Base-by-base conservation (phyloP, 164 flowering plant species). In the Malania oleifera region DNA sequence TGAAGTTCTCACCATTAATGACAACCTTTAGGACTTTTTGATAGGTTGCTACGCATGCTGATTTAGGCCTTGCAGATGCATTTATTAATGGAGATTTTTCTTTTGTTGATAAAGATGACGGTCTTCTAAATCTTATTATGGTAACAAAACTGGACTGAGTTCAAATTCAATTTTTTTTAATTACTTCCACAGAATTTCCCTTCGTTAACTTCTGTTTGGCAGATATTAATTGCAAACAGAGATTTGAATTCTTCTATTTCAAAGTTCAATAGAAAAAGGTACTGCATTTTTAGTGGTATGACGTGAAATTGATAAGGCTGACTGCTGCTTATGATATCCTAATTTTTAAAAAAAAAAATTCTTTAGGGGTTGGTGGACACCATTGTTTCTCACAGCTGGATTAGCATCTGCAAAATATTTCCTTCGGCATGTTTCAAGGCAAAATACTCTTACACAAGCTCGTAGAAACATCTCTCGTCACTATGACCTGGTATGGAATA, bases 311-410 rank as follows among this genome's bases (percentile, higher is more conserved):
- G 50, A n/a, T n/a, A n/a, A n/a, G n/a, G n/a, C n/a, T n/a, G n/a
- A n/a, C n/a, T 8, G 7, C 22, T 13, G 25, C 26, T 19, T 17
- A 2, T 27, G 24, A 49, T 9, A 29, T 5, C 24, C 35, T 40
- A 28, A 3, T 10, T 38, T 10, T 6, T 22, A 20, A n/a, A n/a
- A n/a, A n/a, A n/a, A n/a, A n/a, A n/a, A n/a, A n/a, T n/a, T n/a
- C n/a, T 75, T 24, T 64, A 89, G 98, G 82, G 97, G 98, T 35
- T 93, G 96, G 96, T 93, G 99, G 97, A 90, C 95, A 22, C 96
- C 96, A n/a, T 12, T 81, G 68, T 62, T 86, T 61, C 54, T 82
- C 45, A 86, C 97, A 19, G 90, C 99, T 52, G 79, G 81, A 58
- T 52, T 90, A 43, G 82, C 92, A 40, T 90, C 99, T 40, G 91